These are phyloP conservation scores for Achaetomiella virescens DNA, from an alignment of 495 filamentous ascomycete genomes.

Conservation along the genomic window DNA sequence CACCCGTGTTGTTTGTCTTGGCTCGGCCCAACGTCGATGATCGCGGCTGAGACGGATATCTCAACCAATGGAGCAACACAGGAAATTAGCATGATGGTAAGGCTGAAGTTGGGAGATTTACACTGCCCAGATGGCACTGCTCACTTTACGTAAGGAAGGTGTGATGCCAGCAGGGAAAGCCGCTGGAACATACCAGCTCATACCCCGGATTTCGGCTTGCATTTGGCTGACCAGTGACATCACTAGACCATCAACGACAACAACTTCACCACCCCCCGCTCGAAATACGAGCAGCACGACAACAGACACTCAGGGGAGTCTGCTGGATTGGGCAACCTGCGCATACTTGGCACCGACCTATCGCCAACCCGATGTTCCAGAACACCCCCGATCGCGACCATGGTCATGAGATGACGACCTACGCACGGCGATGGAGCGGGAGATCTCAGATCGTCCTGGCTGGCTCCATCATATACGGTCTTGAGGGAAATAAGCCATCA, in stretches of 20 bases:
- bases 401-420: too few species aligned
- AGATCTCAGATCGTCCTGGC: too few species aligned
- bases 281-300: too few species aligned
- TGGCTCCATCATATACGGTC: too few species aligned
- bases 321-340: too few species aligned
- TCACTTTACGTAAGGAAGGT: not conserved
- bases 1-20: not conserved
- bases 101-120: not conserved
- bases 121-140: not conserved
- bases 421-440: too few species aligned
- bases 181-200: not conserved
- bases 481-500: too few species aligned
- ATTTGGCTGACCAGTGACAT: not conserved
- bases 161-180: not conserved
- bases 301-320: too few species aligned
- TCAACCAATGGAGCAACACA: not conserved
- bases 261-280: not conserved
- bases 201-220: not conserved
- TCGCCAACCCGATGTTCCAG: too few species aligned
- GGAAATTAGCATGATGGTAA: not conserved
- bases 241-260: not conserved
- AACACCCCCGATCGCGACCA: too few species aligned
- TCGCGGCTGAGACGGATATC: not conserved
- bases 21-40: not conserved
- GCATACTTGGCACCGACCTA: too few species aligned